A percentile compares a stretch with the other conserved stretches of the same genome.
Conservation (phyloP, 1,284 basidiomycete species). For the Sporisorium scitamineum region DNA sequence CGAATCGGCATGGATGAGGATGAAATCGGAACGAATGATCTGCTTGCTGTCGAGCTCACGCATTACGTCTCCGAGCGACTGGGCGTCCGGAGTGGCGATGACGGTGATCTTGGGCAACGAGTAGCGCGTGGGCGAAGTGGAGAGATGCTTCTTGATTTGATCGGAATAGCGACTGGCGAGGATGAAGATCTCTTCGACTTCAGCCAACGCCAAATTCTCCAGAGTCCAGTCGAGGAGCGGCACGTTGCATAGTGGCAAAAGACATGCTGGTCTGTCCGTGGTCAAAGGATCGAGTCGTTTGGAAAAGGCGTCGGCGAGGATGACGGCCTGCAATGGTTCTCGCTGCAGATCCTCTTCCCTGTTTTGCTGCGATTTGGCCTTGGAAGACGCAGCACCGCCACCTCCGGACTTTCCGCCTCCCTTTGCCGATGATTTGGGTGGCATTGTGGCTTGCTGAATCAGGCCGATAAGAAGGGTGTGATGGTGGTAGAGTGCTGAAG, state of each 20-base stretch:
- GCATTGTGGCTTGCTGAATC: constrained; percentile 17
- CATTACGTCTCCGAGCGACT: constrained; percentile 93
- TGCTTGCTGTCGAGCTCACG: constrained; percentile 90
- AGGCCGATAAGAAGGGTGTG: background rate
- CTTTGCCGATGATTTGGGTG: constrained; percentile 35
- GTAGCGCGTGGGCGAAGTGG: constrained; percentile 67
- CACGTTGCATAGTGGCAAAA: constrained; percentile 92
- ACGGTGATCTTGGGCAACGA: constrained; percentile 75
- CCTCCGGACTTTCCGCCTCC: constrained; percentile 24
- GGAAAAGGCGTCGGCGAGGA: constrained; percentile 95
- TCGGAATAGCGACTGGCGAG: constrained; percentile 74
- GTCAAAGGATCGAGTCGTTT: constrained; percentile 90
- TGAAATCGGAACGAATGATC: constrained; percentile 83
- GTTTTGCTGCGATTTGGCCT: constrained; percentile 42
- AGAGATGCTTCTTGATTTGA: constrained; percentile 74
- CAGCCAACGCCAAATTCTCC: constrained; percentile 88
- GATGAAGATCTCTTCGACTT: constrained; percentile 94
- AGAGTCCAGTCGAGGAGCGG: constrained; percentile 95
- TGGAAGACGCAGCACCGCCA: constrained; percentile 26
- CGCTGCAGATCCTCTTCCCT: constrained; percentile 60
- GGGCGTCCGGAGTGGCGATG: constrained; percentile 87
- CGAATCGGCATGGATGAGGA: constrained; percentile 89
- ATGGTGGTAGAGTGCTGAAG: background rate
- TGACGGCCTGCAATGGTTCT: constrained; percentile 81
- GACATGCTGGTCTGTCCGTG: constrained; percentile 72